Base-by-base conservation (phyloP, 768 basidiomycete species). In the Xerocomus brunneocitrinus region DNA sequence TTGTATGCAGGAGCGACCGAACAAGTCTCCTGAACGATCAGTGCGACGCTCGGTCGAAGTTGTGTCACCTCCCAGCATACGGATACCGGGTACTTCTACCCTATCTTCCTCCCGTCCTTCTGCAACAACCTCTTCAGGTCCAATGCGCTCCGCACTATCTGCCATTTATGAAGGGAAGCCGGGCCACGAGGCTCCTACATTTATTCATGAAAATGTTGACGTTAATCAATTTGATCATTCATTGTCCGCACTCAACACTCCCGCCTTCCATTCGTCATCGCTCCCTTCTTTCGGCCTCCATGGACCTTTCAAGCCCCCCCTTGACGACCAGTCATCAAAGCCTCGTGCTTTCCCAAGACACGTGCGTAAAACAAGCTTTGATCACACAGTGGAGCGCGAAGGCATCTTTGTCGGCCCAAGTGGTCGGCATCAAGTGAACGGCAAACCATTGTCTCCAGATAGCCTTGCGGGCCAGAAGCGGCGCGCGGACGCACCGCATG, bases 281-380 rank as follows among this genome's bases (percentile, higher is more conserved):
- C 76, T 91, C 24, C 89, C 89, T 28, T 79, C 87, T 25, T 73
- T 79, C 54, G 87, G 88, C 54, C 66, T 86, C 39, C 83, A 87
- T 70, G 84, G 85, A 47, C 73, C 72, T 48, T 73, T 78, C 45
- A 70, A 69, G 47, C 60, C 57, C 49, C 62, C 62, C 47, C 57
- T 51, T 56, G 58, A 77, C 56, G 57, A 68, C 60, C 60, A 64
- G 25, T 62, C 72, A 54, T 62, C 68, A 47, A 72, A 72, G 56
- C 63, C 76, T 59, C 83, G 78, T 57, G 71, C 78, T 30, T 90
- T 93, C 66, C 90, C 93, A 49, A 81, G 87, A 55, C 87, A 89
- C 69, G 90, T 92, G 54, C 82, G 93, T 56, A 97, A 97, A 76
- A 91, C 93, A 43, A 93, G 91, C 70, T 95, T 94, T 68, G 93